These are phyloP conservation scores for Phoma sp. DNA, from an alignment of 2,329 filamentous ascomycete species.

Conservation along the genomic window DNA sequence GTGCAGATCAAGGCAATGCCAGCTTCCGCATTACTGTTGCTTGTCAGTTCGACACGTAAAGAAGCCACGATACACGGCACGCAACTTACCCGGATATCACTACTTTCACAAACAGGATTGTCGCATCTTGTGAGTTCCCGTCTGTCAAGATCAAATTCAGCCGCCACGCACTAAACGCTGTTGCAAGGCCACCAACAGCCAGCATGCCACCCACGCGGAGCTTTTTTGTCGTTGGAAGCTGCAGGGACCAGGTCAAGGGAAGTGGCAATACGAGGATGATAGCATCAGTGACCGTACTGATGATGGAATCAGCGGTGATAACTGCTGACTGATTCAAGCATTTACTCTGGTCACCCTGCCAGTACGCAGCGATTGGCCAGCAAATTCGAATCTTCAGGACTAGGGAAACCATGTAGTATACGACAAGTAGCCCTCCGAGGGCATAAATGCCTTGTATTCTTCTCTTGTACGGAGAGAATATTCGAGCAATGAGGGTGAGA, in stretches of 20 bases:
- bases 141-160: slow-evolving; percentile 24
- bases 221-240: slow-evolving; percentile 38
- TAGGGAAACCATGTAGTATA: slow-evolving; percentile 12
- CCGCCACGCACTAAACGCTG: slow-evolving; percentile 38
- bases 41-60: neutral
- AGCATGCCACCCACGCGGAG: slow-evolving; percentile 44
- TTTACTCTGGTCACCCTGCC: slow-evolving; percentile 21
- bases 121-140: slow-evolving; percentile 8
- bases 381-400: slow-evolving; percentile 16
- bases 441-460: slow-evolving; percentile 21
- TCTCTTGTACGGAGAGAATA: slow-evolving; percentile 26
- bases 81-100: slow-evolving; percentile 16
- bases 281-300: slow-evolving; percentile 45
- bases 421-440: slow-evolving; percentile 17
- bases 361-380: slow-evolving; percentile 30
- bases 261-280: slow-evolving; percentile 46
- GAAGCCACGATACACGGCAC: neutral
- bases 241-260: slow-evolving; percentile 40
- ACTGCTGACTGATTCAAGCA: slow-evolving; percentile 44
- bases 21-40: slow-evolving; percentile 20
- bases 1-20: slow-evolving; percentile 23
- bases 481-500: slow-evolving; percentile 30
- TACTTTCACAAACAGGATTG: slow-evolving; percentile 15
- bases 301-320: slow-evolving; percentile 43
- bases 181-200: slow-evolving; percentile 39